Evolutionary conservation across 2,329 filamentous ascomycete species (phyloP).

Genomic region (Aphanocladium album): DNA sequence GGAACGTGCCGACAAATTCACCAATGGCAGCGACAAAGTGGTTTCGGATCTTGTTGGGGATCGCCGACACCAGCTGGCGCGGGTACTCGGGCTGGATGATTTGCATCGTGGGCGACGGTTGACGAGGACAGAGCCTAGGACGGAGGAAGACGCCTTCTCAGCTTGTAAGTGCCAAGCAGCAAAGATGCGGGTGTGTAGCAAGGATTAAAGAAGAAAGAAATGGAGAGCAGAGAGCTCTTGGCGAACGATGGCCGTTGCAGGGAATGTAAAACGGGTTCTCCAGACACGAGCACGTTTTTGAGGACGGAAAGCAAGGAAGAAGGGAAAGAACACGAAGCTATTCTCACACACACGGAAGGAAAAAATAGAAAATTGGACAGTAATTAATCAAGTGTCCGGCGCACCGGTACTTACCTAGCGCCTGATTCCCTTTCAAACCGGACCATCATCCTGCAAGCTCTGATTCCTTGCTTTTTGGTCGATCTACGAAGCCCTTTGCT

Average conservation of each 20-base stretch:
- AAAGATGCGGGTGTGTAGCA: not conserved
- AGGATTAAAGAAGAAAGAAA: not conserved
- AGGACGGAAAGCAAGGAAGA: not conserved
- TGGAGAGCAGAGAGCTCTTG: not conserved
- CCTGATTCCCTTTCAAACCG: not conserved
- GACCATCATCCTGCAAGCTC: not conserved
- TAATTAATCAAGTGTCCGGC: not conserved
- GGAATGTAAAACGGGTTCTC: not conserved
- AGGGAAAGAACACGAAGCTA: not conserved
- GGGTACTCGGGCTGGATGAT: slow-evolving; percentile 7
- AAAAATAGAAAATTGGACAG: not conserved
- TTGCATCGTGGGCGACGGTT: not conserved
- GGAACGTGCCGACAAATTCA: slow-evolving; percentile 37
- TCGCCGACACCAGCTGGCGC: slow-evolving; percentile 11
- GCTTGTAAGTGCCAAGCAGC: not conserved
- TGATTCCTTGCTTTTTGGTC: not conserved
- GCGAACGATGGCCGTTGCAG: not conserved
- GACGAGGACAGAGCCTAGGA: not conserved
- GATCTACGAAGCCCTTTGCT: not conserved
- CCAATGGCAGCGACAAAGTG: slow-evolving; percentile 20
- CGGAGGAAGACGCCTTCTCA: not conserved
- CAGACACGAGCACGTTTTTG: not conserved
- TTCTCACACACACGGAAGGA: not conserved
- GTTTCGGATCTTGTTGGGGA: slow-evolving; percentile 13
- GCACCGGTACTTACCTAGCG: not conserved